Base-by-base conservation (phyloP, 192 early-diverging fungal species). In the Lunasporangiospora selenospora region DNA sequence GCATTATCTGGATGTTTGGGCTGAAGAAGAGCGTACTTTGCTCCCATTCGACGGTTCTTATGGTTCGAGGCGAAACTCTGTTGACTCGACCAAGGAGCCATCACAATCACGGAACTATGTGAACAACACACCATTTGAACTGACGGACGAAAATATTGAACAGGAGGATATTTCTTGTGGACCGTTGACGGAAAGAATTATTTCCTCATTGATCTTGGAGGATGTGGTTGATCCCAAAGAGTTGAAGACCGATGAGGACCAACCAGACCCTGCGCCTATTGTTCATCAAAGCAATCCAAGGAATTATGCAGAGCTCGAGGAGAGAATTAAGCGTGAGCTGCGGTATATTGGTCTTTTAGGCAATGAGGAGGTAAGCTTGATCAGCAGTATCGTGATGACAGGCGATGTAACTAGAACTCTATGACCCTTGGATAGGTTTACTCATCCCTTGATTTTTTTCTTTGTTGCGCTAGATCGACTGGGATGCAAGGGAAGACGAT, bases 301-400 rank as follows among this genome's bases (percentile, higher is more conserved):
- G 30, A 90, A 94, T 37, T 70, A 82, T 34, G 73, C 80, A 19
- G 81, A 84, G 18, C 83, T 96, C 37, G 96, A 98, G 51, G 91
- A 95, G 33, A 76, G 93, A 11, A 67, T 98, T 37, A 88, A 85
- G 70, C 85, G 85, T 23, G 96, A 98, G 73, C 73, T 98, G 53
- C 77, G 81, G 53, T 89, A 89, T 70, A 85, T 96, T 69, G 95
- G 94, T 13, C 77, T 98, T 1, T 59, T 94, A 21, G 89, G 84
- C 34, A 89, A 90, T 11, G 87, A 94, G 3, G 89, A 93, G 48
- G 88, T 91, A 55, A 70, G 75, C 56, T 39, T 41, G 32, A 33
- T 24, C n/a, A n/a, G n/a, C n/a, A n/a, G n/a, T n/a, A n/a, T n/a
- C n/a, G n/a, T n/a, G n/a, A n/a, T n/a, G n/a, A n/a, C n/a, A n/a